phyloP scores from a whole-genome alignment of 2,329 filamentous ascomycete genomes.

The Colletotrichum somersetense region DNA sequence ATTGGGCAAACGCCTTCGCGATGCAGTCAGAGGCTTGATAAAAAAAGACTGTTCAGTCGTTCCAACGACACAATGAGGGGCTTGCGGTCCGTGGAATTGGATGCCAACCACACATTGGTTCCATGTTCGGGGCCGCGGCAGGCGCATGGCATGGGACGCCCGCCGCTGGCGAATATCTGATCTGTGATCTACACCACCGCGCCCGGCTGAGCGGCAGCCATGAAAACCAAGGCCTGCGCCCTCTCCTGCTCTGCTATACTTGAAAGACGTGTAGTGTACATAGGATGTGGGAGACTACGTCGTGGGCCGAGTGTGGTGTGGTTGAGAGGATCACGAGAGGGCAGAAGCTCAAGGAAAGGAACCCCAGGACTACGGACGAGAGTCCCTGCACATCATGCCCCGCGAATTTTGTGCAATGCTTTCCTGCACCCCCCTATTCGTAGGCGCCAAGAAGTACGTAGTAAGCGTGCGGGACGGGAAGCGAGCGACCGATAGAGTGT shows the following conservation, averaged over 20 bases:
- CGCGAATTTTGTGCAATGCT: not conserved
- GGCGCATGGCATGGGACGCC: not conserved
- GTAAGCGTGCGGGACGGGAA: not conserved
- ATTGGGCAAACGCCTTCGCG: not conserved
- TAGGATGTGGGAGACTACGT: conserved; percentile 6
- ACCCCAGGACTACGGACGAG: conserved; percentile 2
- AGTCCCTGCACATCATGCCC: conserved; percentile 32
- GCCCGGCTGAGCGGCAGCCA: not conserved
- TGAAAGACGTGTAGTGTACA: not conserved
- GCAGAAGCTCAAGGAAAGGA: conserved; percentile 3
- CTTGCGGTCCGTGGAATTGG: not conserved
- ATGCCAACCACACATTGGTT: not conserved
- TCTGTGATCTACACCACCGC: not conserved
- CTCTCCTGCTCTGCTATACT: not conserved
- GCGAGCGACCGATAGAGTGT: not conserved
- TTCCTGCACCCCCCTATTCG: not conserved
- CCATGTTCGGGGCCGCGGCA: not conserved
- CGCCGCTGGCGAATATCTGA: not conserved
- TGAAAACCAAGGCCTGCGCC: not conserved
- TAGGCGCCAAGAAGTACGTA: no score
- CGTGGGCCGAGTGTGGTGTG: not conserved
- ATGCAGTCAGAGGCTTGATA: not conserved
- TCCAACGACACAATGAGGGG: not conserved
- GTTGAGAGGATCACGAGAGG: not conserved
- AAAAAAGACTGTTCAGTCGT: not conserved